Conservation (phyloP, 2,329 filamentous ascomycete species). For the Aspergillus oerlinghausenensis region DNA sequence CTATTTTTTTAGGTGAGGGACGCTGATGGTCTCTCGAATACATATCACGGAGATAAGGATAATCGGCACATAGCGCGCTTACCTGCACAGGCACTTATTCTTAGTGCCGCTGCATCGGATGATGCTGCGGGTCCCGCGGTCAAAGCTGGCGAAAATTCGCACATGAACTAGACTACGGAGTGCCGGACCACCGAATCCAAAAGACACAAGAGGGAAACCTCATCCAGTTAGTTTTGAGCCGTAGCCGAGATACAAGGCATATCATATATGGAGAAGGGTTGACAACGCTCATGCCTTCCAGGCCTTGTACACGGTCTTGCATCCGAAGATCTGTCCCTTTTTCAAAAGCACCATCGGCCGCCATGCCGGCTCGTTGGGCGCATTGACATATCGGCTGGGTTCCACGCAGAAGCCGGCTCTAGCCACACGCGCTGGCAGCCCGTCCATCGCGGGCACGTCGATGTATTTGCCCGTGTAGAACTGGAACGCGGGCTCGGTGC, state of each 20-base stretch:
- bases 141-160: not conserved
- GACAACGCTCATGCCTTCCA: slow-evolving; percentile 60
- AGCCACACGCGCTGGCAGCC: slow-evolving; percentile 58
- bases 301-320: slow-evolving; percentile 74
- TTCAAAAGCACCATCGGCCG: slow-evolving; percentile 72
- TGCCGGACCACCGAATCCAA: not conserved
- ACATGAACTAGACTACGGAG: not conserved
- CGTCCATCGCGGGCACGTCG: slow-evolving; percentile 62
- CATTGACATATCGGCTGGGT: slow-evolving; percentile 86
- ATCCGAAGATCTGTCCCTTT: slow-evolving; percentile 79
- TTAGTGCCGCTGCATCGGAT: slow-evolving; percentile 1
- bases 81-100: not conserved
- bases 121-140: not conserved
- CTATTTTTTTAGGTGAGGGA: not conserved
- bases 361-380: slow-evolving; percentile 76
- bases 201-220: not conserved
- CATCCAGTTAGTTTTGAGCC: not conserved
- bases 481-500: slow-evolving; percentile 94
- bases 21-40: slow-evolving; percentile 3
- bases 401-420: slow-evolving; percentile 87
- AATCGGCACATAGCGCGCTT: slow-evolving; percentile 10
- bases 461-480: slow-evolving; percentile 91
- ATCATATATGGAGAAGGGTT: not conserved
- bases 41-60: slow-evolving; percentile 11
- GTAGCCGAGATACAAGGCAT: not conserved